Evolutionary conservation across 768 basidiomycete genomes (phyloP).

Genomic region (Amanita inopinata): DNA sequence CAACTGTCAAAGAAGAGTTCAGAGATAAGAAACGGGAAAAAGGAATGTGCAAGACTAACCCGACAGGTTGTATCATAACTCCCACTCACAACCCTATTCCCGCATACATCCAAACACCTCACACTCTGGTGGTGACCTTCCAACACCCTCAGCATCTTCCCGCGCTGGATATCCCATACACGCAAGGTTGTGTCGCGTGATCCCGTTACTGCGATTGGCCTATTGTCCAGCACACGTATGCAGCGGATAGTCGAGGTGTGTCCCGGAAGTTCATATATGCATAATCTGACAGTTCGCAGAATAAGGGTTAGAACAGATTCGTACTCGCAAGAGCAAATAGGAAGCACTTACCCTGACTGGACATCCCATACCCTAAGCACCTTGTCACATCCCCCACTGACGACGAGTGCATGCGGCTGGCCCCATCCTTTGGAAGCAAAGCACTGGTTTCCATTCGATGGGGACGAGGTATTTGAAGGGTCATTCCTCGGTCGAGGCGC

Average conservation of each 20-base stretch:
- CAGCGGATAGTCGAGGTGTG: constrained; percentile 91
- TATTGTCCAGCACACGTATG: constrained; percentile 75
- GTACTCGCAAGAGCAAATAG: neutral
- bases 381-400: constrained; percentile 92
- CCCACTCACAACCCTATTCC: constrained; percentile 77
- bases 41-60: constrained; percentile 30
- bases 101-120: constrained; percentile 81
- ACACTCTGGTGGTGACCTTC: constrained; percentile 77
- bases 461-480: constrained; percentile 5
- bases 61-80: constrained; percentile 89
- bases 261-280: constrained; percentile 71
- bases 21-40: constrained; percentile 4
- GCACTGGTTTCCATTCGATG: constrained; percentile 29
- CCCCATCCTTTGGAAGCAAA: constrained; percentile 84
- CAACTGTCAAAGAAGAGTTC: constrained; percentile 33
- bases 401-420: constrained; percentile 69
- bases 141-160: constrained; percentile 54
- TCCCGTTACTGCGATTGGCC: constrained; percentile 85
- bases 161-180: constrained; percentile 90
- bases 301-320: constrained; percentile 1
- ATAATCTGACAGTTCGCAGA: constrained; percentile 29
- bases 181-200: constrained; percentile 80
- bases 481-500: neutral
- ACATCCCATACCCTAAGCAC: constrained; percentile 90
- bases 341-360: constrained; percentile 55